Evolutionary conservation across 176 grass and related monocot genomes (phyloP).

Genomic region (Ananas comosus): DNA sequence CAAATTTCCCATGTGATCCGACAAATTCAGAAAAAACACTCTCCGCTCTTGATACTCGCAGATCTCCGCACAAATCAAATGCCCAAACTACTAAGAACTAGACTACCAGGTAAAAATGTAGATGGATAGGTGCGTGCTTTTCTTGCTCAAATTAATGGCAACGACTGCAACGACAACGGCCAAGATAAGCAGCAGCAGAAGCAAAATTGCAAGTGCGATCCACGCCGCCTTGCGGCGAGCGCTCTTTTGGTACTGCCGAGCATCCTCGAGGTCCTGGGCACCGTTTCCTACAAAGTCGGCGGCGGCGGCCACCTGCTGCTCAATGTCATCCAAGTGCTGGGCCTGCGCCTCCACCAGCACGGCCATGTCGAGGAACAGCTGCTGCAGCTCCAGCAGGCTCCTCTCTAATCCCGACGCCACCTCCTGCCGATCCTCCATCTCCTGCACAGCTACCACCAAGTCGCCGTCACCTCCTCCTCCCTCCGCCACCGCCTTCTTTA

Average conservation of each 20-base stretch:
- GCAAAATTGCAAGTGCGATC: constrained; percentile 13
- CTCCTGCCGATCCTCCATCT: constrained; percentile 29
- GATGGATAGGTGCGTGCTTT: background rate
- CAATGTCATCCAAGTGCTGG: constrained; percentile 16
- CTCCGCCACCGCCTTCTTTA: constrained; percentile 12
- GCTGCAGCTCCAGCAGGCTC: constrained; percentile 26
- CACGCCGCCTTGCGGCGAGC: constrained; percentile 16
- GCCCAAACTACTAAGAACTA: no score
- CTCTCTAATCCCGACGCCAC: constrained; percentile 24
- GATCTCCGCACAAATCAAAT: no score
- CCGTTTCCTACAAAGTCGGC: background rate
- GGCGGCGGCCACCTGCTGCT: constrained; percentile 14
- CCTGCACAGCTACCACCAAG: constrained; percentile 3
- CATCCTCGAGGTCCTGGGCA: constrained; percentile 7
- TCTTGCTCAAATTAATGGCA: constrained; percentile 18
- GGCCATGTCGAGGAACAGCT: constrained; percentile 27
- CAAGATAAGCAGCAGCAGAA: constrained; percentile 23
- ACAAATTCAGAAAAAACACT: no score
- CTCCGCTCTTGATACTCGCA: no score
- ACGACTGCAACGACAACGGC: constrained; percentile 18
- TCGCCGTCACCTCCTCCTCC: constrained; percentile 5
- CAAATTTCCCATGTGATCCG: no score
- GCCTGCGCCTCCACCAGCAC: constrained; percentile 20
- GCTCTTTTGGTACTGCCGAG: constrained; percentile 3
- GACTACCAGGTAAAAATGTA: no score